Conservation (phyloP, 805 yeast genomes). For the Kazachstania taianensis region DNA sequence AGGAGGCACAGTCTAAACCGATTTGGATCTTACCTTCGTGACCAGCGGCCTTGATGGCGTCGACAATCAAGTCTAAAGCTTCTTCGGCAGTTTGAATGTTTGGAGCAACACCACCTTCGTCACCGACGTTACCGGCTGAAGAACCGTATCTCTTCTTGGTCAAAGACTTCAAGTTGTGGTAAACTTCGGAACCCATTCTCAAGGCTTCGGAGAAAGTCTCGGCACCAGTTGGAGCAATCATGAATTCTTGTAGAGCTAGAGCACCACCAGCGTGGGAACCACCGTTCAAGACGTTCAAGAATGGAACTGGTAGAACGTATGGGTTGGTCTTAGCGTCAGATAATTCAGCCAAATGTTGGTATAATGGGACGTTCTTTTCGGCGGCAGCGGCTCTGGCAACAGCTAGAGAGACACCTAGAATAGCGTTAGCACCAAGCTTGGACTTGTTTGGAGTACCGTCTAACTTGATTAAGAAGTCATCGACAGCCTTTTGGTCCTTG, state of each 20-base stretch:
- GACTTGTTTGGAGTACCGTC: constrained; percentile 98
- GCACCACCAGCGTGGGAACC: constrained; percentile 99
- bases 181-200: constrained; percentile 95
- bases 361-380: constrained; percentile 85
- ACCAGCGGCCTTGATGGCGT: constrained; percentile 88
- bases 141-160: constrained; percentile 95
- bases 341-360: constrained; percentile 79
- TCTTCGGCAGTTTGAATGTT: constrained; percentile 89
- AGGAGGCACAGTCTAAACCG: constrained; percentile 94
- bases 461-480: constrained; percentile 71
- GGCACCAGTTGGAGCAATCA: constrained; percentile 95
- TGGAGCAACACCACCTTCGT: constrained; percentile 99
- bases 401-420: constrained; percentile 95
- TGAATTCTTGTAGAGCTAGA: constrained; percentile 97
- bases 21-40: constrained; percentile 87
- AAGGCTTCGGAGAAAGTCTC: constrained; percentile 86
- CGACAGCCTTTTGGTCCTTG: constrained; percentile 77
- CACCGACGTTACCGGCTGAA: constrained; percentile 99
- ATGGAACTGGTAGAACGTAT: constrained; percentile 95
- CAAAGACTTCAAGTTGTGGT: constrained; percentile 89
- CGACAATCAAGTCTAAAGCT: constrained; percentile 89
- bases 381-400: constrained; percentile 98
- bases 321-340: constrained; percentile 63
- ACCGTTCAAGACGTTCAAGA: constrained; percentile 98
- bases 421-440: constrained; percentile 97